These are phyloP conservation scores for Trypanosoma avium DNA, from an alignment of 208 protist genomes.

Conservation along the genomic window DNA sequence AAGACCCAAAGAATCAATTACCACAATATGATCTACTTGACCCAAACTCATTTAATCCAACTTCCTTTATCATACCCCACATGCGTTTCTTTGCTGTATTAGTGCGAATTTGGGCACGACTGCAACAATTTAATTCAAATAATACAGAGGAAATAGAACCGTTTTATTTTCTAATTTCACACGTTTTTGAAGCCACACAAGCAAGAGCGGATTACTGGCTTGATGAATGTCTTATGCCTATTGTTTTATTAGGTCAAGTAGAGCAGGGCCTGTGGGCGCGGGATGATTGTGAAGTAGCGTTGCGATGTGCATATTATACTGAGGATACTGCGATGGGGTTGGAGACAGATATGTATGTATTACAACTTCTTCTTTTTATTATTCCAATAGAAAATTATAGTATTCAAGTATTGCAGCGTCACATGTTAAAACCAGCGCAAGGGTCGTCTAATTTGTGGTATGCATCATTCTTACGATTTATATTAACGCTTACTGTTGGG, in stretches of 20 bases:
- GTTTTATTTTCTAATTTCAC: slow-evolving; percentile 12
- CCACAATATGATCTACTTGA: slow-evolving; percentile 29
- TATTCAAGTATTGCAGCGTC: slow-evolving; percentile 59
- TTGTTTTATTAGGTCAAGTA: slow-evolving; percentile 60
- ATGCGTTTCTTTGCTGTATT: slow-evolving; percentile 47
- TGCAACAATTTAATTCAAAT: not conserved
- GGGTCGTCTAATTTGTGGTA: slow-evolving; percentile 12
- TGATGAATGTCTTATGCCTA: slow-evolving; percentile 73
- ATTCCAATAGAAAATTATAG: slow-evolving; percentile 53
- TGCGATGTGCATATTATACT: slow-evolving; percentile 31
- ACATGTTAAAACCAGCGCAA: not conserved
- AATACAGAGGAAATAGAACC: not conserved
- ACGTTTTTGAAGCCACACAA: slow-evolving; percentile 19
- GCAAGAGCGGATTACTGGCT: slow-evolving; percentile 36
- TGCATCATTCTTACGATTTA: slow-evolving; percentile 45
- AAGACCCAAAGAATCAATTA: not conserved
- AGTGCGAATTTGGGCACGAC: slow-evolving; percentile 38
- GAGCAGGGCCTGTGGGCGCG: slow-evolving; percentile 58
- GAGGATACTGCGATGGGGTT: slow-evolving; percentile 18
- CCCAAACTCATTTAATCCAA: slow-evolving; percentile 27
- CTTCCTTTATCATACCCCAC: slow-evolving; percentile 41
- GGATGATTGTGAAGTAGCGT: slow-evolving; percentile 39
- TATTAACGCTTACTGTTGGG: slow-evolving; percentile 45
- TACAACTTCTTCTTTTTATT: slow-evolving; percentile 64
- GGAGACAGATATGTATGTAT: slow-evolving; percentile 50